Evolutionary conservation across 1,139 yeast species (phyloP), one percentile per base, ranked within the genome.

Genomic region (Debaryomyces udenii): DNA sequence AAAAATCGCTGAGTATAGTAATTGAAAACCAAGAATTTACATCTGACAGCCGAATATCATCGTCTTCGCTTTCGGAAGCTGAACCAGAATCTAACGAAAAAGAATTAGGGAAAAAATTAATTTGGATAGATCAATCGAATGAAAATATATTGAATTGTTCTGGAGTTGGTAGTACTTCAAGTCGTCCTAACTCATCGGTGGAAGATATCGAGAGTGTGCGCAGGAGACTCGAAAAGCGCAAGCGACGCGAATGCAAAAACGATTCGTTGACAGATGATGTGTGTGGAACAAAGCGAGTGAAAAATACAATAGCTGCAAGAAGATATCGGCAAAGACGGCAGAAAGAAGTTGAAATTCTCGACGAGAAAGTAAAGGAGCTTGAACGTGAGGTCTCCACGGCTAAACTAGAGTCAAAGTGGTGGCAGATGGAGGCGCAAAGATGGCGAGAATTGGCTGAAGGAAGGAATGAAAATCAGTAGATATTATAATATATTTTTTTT

Each of bases 261-360:
- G 10, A 7, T 16, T 23, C 23, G 22, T 23, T 11, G 16, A 7
- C 23, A 11, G 37, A 24, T 9, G 36, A 18, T 18, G 17, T 9
- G 17, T 18, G 17, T 31, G 43, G 33, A 15, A 20, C 42, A 9
- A 53, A 53, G 31, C 37, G 57, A 24, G 37, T 27, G 13, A 42
- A 44, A 22, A 55, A 55, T 38, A 55, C 59, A 2, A 39, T 55
- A 41, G 59, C 59, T 26, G 59, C 59, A 2, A 45, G 59, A 45
- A 45, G 50, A 30, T 55, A 55, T 37, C 43, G 59, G 10, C 49
- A 55, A 30, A 38, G 57, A 18, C 52, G 51, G 33, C 44, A 43
- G 29, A 41, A 48, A 27, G 59, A 55, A 23, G 42, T 55, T 31
- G 59, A 55, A 38, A 42, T 49, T n/a, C 51, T 55, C 28, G 56